Evolutionary conservation across 257 asterid species (phyloP).

Genomic region (Orobanche coerulescens): DNA sequence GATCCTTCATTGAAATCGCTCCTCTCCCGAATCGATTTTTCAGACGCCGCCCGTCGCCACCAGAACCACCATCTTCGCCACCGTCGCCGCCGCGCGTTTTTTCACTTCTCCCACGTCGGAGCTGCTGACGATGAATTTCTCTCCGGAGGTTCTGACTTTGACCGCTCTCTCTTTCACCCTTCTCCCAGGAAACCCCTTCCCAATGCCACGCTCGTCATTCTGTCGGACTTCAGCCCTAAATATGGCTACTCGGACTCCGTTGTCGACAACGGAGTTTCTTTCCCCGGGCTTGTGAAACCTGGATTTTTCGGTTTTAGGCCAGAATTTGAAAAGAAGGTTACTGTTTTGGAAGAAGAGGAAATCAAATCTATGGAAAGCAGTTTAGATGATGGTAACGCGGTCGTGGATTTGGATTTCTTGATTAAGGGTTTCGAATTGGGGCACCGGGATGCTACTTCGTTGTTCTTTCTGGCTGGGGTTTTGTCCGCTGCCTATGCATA

Average conservation of each 20-base stretch:
- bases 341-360: conserved; percentile 17
- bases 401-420: conserved; percentile 42
- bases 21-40: conserved; percentile 46
- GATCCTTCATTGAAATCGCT: conserved; percentile 54
- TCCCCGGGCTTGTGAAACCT: conserved; percentile 19
- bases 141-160: conserved; percentile 56
- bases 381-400: conserved; percentile 19
- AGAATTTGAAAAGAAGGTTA: conserved; percentile 5
- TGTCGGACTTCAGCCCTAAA: conserved; percentile 30
- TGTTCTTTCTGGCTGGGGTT: conserved; percentile 37
- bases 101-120: conserved; percentile 58
- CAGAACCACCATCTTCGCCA: conserved; percentile 30
- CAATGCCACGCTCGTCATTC: conserved; percentile 32
- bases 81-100: conserved; percentile 55
- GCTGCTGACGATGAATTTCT: conserved; percentile 62
- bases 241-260: conserved; percentile 31
- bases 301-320: conserved; percentile 33
- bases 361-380: conserved; percentile 9
- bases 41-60: conserved; percentile 20
- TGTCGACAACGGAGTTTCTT: conserved; percentile 32
- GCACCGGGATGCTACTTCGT: conserved; percentile 33
- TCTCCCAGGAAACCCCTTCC: conserved; percentile 24
- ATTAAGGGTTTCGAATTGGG: conserved; percentile 46
- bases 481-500: conserved; percentile 42
- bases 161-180: conserved; percentile 48